A percentile compares a stretch with the other conserved stretches of the same genome.
Conservation (phyloP, 169 alveolate genomes). For the Sarcocystis neurona region DNA sequence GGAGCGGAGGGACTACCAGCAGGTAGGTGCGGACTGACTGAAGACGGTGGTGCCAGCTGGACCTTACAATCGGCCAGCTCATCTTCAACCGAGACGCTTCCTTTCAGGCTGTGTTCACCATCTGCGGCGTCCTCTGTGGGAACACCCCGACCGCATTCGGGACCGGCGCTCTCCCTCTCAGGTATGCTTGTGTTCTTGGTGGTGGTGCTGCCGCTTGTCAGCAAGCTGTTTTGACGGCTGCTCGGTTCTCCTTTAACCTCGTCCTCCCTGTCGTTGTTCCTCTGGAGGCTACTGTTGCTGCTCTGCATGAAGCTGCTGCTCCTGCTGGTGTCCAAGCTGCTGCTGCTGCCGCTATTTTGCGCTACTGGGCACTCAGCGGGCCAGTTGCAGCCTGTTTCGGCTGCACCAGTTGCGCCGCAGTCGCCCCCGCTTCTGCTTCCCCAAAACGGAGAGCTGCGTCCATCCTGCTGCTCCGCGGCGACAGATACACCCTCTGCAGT, state of each 20-base stretch:
- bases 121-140: conserved; percentile 38
- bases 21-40: neutral
- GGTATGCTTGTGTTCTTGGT: no score
- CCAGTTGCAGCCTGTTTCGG: neutral
- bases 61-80: conserved; percentile 58
- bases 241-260: no score
- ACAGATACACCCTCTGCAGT: no score
- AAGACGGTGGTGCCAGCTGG: conserved; percentile 28
- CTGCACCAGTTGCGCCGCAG: conserved; percentile 7
- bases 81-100: conserved; percentile 54
- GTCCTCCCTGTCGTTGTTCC: no score
- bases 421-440: neutral
- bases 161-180: neutral
- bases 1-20: neutral
- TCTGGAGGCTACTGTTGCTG: conserved; percentile 18
- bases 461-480: neutral
- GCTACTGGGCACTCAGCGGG: no score
- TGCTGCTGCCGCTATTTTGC: neutral
- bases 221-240: no score
- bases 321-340: neutral
- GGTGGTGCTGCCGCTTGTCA: conserved; percentile 22
- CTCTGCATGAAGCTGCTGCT: neutral
- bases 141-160: neutral
- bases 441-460: neutral
- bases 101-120: neutral